phyloP scores from a whole-genome alignment of 108 stramenopile genomes.

The Craspedostauros australis region DNA sequence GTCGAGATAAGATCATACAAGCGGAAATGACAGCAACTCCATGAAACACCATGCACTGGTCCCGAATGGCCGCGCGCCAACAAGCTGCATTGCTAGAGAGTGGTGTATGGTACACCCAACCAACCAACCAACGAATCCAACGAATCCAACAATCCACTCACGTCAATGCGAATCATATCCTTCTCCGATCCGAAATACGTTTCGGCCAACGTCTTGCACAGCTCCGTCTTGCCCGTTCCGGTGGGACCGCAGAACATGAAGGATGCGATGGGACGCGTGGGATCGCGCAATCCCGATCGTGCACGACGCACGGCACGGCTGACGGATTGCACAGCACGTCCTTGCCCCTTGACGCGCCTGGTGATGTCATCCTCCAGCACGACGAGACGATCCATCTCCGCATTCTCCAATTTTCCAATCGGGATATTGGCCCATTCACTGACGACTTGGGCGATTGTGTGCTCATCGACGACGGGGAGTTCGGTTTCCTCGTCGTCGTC shows the following conservation, averaged over 20 bases:
- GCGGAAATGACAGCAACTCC: too few species aligned
- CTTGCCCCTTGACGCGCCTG: conserved; percentile 85
- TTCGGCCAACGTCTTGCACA: conserved; percentile 86
- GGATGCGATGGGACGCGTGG: conserved; percentile 70
- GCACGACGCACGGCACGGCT: conserved; percentile 78
- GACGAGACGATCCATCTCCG: conserved; percentile 79
- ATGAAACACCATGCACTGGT: too few species aligned
- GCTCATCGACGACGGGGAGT: conserved; percentile 56
- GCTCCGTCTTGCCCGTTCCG: conserved; percentile 82
- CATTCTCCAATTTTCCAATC: conserved; percentile 68
- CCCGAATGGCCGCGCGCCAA: too few species aligned
- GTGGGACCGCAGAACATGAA: conserved; percentile 93
- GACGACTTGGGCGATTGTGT: conserved; percentile 51
- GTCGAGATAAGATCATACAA: too few species aligned
- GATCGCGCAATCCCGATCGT: conserved; percentile 77
- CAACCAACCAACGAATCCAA: too few species aligned
- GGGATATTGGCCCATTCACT: conserved; percentile 67
- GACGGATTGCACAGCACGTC: conserved; percentile 72
- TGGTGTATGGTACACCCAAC: too few species aligned
- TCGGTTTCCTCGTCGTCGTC: conserved; percentile 19
- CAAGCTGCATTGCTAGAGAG: too few species aligned
- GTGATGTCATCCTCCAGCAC: conserved; percentile 60
- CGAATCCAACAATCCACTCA: conserved; percentile 28
- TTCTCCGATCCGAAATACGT: conserved; percentile 84
- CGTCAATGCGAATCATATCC: conserved; percentile 92